Conservation (phyloP, 768 basidiomycete genomes). For the Melanogaster broomeanus region DNA sequence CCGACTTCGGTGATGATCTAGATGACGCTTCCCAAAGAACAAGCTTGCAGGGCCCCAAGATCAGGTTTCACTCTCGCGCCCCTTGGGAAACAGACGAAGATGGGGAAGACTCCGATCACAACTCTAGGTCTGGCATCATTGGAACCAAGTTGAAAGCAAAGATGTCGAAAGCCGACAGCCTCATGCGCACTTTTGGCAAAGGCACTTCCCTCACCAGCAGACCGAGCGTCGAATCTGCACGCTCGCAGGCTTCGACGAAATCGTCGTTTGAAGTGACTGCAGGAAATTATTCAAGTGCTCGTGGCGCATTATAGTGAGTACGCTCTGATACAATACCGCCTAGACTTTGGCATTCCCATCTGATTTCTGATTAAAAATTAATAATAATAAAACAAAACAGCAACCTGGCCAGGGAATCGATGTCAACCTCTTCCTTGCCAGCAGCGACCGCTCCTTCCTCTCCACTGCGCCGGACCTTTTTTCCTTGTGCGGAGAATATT, state of each 20-base stretch:
- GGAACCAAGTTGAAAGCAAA: conserved; percentile 32
- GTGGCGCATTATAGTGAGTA: conserved; percentile 63
- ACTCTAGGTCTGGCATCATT: conserved; percentile 30
- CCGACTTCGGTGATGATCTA: conserved; percentile 39
- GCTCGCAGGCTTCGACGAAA: conserved; percentile 52
- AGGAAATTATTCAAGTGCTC: conserved; percentile 50
- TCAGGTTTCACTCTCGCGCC: conserved; percentile 78
- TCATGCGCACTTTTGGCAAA: conserved; percentile 49
- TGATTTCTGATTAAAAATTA: not conserved
- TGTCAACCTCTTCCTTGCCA: conserved; percentile 56
- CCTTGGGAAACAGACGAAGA: conserved; percentile 76
- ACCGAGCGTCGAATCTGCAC: conserved; percentile 66
- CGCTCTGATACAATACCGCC: not conserved
- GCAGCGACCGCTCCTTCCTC: conserved; percentile 16
- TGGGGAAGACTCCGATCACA: conserved; percentile 49
- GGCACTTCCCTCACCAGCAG: conserved; percentile 45
- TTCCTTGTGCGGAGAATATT: conserved; percentile 31
- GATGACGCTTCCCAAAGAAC: conserved; percentile 52
- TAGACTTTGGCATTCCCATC: not conserved
- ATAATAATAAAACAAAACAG: conserved; percentile 32
- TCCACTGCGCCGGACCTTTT: conserved; percentile 44
- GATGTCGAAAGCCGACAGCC: conserved; percentile 32
- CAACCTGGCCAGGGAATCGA: conserved; percentile 59
- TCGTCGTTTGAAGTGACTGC: conserved; percentile 60
- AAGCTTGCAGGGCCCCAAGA: conserved; percentile 79